Percentiles rank a stretch among this genome's conserved stretches.
Evolutionary conservation across 257 asterid species (phyloP).

Genomic region (Henckelia pumila): DNA sequence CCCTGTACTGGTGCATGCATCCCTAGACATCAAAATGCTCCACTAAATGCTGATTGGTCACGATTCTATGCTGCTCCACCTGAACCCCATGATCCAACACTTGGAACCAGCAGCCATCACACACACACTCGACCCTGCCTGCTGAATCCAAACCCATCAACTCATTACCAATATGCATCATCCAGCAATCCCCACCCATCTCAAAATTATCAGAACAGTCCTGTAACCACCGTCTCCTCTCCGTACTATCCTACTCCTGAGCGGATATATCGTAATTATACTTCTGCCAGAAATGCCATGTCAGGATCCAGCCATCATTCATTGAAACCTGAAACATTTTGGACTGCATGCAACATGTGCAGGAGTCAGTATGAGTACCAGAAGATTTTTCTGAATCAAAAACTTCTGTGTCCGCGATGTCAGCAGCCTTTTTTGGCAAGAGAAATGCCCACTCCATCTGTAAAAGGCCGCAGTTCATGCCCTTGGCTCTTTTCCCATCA

Average conservation of each 20-base stretch:
- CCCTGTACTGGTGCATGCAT: background rate
- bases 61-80: background rate
- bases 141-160: conserved; percentile 12
- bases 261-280: conserved; percentile 11
- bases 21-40: background rate
- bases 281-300: conserved; percentile 20
- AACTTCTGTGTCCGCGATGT: conserved; percentile 50
- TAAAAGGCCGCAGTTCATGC: conserved; percentile 13
- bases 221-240: background rate
- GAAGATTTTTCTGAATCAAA: conserved; percentile 34
- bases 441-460: conserved; percentile 38
- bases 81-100: background rate
- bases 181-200: conserved; percentile 6
- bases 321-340: conserved; percentile 37
- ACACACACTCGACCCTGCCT: conserved; percentile 1
- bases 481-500: conserved; percentile 22
- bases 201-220: conserved; percentile 1
- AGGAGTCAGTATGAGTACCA: conserved; percentile 32
- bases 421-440: conserved; percentile 44
- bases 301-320: conserved; percentile 25
- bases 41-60: background rate
- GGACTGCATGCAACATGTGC: conserved; percentile 63
- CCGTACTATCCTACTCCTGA: conserved; percentile 5
- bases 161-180: conserved; percentile 5
- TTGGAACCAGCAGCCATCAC: conserved; percentile 8